Evolutionary conservation across 1,284 basidiomycete genomes (phyloP), one percentile per base, ranked within the genome.

Genomic region (Boletus austroedulis): DNA sequence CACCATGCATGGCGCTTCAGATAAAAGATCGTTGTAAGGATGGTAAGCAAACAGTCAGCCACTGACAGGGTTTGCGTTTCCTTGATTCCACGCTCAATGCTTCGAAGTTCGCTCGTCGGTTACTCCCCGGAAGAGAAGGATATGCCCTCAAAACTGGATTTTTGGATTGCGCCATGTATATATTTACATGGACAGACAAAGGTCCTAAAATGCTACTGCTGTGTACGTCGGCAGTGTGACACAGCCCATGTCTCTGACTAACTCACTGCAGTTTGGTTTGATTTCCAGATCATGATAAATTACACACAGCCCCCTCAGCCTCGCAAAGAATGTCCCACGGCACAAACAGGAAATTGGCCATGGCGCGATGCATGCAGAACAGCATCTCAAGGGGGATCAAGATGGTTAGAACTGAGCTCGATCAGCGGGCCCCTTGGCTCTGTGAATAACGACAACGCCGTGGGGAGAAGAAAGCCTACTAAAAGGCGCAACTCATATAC

Each of bases 371-470:
- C 14, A n/a, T 4, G 44, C 41, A 36, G 43, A 49, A 59, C 58
- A 60, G 38, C 58, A 59, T 61, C 26, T n/a, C 23, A 19, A 56
- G 36, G 34, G 50, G 12, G 47, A 50, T 50, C 47, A 58, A 40
- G 23, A 43, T 44, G 32, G 38, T 31, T 47, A 21, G 24, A 38
- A 32, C n/a, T n/a, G 29, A 34, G 31, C 14, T 15, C 24, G 32
- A 32, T 45, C 28, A 15, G n/a, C 38, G 12, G 19, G 11, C 19
- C n/a, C 23, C 17, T 32, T 41, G 12, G 36, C 36, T 28, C 48
- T 59, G 44, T 21, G 38, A 19, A 34, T 29, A 29, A 31, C 23
- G 9, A 44, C 49, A 8, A 5, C 3, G 44, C 12, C 24, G 6
- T 24, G 5, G 41, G 10, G 23, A 43, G 14, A 24, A 26, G 21